Evolutionary conservation across 768 basidiomycete species (phyloP), one percentile per base, ranked within the genome.

Genomic region (Termitomyces eurrhizus): DNA sequence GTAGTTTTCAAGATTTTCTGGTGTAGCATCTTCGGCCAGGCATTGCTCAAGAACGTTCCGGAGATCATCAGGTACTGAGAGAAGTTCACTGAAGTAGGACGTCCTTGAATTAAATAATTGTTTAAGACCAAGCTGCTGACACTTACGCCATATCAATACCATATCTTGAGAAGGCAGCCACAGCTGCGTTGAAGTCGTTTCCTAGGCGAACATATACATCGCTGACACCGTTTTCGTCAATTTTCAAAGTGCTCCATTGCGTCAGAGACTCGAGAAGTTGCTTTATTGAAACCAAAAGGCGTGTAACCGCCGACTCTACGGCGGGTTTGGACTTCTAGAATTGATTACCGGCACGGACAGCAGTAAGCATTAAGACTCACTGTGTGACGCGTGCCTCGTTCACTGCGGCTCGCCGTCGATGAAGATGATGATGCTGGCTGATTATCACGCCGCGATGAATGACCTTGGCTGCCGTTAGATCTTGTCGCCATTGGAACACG

Each of bases 161-260:
- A 65, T 88, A 93, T 13, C 82, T 78, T 2, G 83, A 82, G 71
- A 99, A 99, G 1, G 95, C 93, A 56, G 89, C 84, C 42, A 95
- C 92, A 11, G 95, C 95, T 16, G 86, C 84, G 70, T 98, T 98
- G 79, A 99, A 98, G 70, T 97, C 95, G 74, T 98, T 98, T 26
- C 97, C 97, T 26, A 99, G 80, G 57, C 87, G 85, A 57, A 99
- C 97, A 74, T 99, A 99, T 57, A 97, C 92, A 73, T 98, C 93
- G 80, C 95, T 97, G 70, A 99, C 94, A 65, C 91, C 80, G 46
- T 73, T 76, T 70, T 96, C 94, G 59, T 85, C 79, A 67, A 90
- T 81, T 67, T 85, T 80, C 62, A 83, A 74, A 60, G 79, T 79
- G 72, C 90, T 92, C 94, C 94, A 97, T 76, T 83, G 77, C 7